A percentile compares a stretch with the other conserved stretches of the same genome.
Evolutionary conservation across 768 basidiomycete genomes (phyloP).

Genomic region (Pisolithus tinctorius): DNA sequence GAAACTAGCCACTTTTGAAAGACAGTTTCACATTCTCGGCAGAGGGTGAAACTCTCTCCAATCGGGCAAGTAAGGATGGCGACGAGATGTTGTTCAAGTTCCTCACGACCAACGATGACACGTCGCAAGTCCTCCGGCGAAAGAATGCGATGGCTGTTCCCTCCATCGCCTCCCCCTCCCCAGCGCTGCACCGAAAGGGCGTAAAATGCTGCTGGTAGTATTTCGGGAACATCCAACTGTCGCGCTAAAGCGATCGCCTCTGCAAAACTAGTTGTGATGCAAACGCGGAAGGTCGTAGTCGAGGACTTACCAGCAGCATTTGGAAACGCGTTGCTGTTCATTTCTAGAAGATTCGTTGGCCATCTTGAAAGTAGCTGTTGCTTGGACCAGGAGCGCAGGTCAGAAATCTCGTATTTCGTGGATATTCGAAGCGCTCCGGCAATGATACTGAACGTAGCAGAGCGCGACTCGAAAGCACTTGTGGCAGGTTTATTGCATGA

Average conservation of each 20-base stretch:
- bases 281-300: background rate
- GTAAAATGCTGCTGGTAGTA: slow-evolving; percentile 36
- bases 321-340: slow-evolving; percentile 22
- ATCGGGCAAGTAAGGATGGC: slow-evolving; percentile 4
- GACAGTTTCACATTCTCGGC: background rate
- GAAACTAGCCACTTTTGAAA: slow-evolving; percentile 6
- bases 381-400: slow-evolving; percentile 21
- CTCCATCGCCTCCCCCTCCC: slow-evolving; percentile 20
- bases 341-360: slow-evolving; percentile 22
- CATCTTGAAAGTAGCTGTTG: slow-evolving; percentile 21
- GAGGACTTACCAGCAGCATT: slow-evolving; percentile 25
- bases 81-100: slow-evolving; percentile 19
- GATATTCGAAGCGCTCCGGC: slow-evolving; percentile 26
- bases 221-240: slow-evolving; percentile 29
- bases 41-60: background rate
- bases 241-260: slow-evolving; percentile 31
- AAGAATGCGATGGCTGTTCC: slow-evolving; percentile 23
- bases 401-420: slow-evolving; percentile 31
- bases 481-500: background rate
- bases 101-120: slow-evolving; percentile 27
- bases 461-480: slow-evolving; percentile 20
- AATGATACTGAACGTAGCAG: slow-evolving; percentile 19
- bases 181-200: slow-evolving; percentile 30
- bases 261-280: slow-evolving; percentile 1
- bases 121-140: slow-evolving; percentile 23